These are phyloP conservation scores for Dothidotthia symphoricarpi DNA, from an alignment of 2,329 filamentous ascomycete genomes.

Conservation along the genomic window DNA sequence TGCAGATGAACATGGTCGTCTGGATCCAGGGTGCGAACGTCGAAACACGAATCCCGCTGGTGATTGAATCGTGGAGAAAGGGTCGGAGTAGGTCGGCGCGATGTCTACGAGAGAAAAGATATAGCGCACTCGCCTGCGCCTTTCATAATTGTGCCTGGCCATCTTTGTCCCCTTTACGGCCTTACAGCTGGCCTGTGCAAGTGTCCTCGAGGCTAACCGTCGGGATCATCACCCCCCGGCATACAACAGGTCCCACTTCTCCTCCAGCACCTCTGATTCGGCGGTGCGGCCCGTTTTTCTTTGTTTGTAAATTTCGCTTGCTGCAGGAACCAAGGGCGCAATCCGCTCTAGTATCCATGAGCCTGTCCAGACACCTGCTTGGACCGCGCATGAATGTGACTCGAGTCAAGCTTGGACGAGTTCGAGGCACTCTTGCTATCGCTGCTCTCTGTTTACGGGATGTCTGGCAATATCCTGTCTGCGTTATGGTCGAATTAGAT, in stretches of 20 bases:
- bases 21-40: constrained; percentile 1
- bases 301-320: too few species aligned
- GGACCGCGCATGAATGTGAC: too few species aligned
- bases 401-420: too few species aligned
- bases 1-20: constrained; percentile 21
- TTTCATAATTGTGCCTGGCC: constrained; percentile 8
- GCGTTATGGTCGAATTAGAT: too few species aligned
- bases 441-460: too few species aligned
- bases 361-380: too few species aligned
- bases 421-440: too few species aligned
- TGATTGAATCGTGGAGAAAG: constrained; percentile 6
- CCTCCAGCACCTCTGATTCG: too few species aligned
- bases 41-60: constrained; percentile 2
- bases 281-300: too few species aligned
- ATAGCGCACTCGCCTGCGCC: constrained; percentile 10
- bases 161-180: not conserved
- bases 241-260: constrained; percentile 1
- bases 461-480: too few species aligned
- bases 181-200: not conserved
- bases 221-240: constrained; percentile 10
- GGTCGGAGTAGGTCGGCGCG: not conserved
- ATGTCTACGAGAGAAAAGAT: constrained; percentile 5
- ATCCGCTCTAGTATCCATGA: too few species aligned
- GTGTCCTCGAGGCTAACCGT: constrained; percentile 2
- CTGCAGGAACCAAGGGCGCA: too few species aligned